phyloP scores from a whole-genome alignment of 2,329 filamentous ascomycete genomes.

The Diaporthe caulivora region DNA sequence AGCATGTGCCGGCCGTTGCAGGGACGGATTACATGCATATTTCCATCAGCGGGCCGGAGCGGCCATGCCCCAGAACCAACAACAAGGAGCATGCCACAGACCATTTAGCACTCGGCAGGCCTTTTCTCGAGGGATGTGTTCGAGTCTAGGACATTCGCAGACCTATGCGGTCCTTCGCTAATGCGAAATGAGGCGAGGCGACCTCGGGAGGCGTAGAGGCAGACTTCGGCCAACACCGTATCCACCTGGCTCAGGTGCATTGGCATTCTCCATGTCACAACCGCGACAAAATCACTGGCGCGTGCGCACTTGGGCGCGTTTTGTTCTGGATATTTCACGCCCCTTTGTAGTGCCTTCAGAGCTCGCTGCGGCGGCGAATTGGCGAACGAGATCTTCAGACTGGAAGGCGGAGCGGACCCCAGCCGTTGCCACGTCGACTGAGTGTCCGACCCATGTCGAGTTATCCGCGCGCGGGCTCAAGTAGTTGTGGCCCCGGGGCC shows the following conservation, averaged over 20 bases:
- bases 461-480: background rate
- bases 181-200: background rate
- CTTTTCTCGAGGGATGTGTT: background rate
- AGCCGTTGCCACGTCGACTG: slow-evolving; percentile 11
- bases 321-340: background rate
- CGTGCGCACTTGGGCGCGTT: background rate
- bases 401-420: background rate
- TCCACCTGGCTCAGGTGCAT: background rate
- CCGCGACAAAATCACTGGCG: background rate
- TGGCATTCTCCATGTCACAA: background rate
- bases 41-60: background rate
- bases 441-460: background rate
- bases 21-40: slow-evolving; percentile 1
- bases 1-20: slow-evolving; percentile 4
- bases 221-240: background rate
- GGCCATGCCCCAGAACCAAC: background rate
- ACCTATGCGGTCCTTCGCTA: background rate
- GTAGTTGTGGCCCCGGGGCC: background rate
- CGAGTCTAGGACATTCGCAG: too few species aligned
- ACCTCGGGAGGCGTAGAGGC: too few species aligned
- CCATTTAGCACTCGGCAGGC: background rate
- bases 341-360: too few species aligned
- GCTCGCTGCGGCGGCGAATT: background rate
- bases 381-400: background rate
- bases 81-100: background rate